Evolutionary conservation across 73 alveolate genomes (phyloP).

Genomic region (Urostyla sp.): DNA sequence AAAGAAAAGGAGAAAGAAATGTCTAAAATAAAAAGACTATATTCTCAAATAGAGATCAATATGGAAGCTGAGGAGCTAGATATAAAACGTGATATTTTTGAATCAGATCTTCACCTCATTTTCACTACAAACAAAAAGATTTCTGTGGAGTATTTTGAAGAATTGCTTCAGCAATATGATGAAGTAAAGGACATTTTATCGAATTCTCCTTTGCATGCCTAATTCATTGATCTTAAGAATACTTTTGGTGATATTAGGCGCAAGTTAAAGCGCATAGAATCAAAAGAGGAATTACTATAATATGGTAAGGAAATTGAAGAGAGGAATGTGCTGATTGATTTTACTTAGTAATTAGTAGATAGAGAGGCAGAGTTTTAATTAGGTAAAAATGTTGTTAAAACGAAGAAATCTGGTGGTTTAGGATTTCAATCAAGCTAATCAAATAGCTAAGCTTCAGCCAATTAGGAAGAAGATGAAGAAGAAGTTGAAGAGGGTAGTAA

Average conservation of each 20-base stretch:
- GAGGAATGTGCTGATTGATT: conserved; percentile 3
- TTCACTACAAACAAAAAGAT: conserved; percentile 9
- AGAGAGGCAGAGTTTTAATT: conserved; percentile 10
- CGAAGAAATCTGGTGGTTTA: background rate
- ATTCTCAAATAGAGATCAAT: background rate
- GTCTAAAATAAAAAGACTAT: background rate
- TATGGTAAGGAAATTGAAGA: background rate
- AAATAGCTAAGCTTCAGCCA: too few species aligned
- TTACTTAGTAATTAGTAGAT: conserved; percentile 13
- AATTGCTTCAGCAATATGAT: conserved; percentile 1
- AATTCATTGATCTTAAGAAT: background rate
- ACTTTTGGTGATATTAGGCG: background rate
- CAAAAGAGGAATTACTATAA: background rate
- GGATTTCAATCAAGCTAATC: too few species aligned
- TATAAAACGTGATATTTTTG: conserved; percentile 6
- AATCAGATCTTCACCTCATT: background rate
- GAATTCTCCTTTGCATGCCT: background rate
- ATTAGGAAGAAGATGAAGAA: too few species aligned
- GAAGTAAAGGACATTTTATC: background rate
- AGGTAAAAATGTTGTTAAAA: conserved; percentile 5
- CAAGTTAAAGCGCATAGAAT: background rate
- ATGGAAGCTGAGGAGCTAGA: conserved; percentile 17
- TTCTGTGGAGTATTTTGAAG: conserved; percentile 11
- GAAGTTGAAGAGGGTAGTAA: too few species aligned
- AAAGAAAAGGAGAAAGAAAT: background rate